Evolutionary conservation across 2,329 filamentous ascomycete species (phyloP), one percentile per base, ranked within the genome.

Genomic region (Acrodontium crateriforme): DNA sequence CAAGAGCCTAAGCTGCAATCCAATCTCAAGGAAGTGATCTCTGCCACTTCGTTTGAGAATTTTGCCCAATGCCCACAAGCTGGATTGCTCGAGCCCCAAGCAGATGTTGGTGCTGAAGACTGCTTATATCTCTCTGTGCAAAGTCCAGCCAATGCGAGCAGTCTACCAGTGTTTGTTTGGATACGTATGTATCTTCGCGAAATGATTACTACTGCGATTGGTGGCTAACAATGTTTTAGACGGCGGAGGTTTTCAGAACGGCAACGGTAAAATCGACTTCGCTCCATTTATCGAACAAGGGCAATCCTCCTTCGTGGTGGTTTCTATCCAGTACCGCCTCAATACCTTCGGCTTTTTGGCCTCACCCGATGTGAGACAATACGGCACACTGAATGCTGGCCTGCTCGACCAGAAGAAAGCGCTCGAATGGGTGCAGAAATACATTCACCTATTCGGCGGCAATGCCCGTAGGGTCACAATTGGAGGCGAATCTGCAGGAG

Each of bases 241-340:
- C n/a, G n/a, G 27, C 16, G 46, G 48, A 12, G 52, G 54, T 0
- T 59, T 58, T 45, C 56, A 50, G 16, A 35, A 30, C 20, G 59
- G 50, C 18, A 45, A 49, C 40, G 62, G 54, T 1, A 33, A 32
- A 5, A 43, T 54, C 20, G 57, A 62, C 29, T 35, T 59, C 16
- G 50, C 45, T n/a, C 19, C 44, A 1, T 47, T 60, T 21, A 62
- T 68, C 25, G 59, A 60, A 19, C 55, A 55, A 3, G 66, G 63
- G 35, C 45, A 54, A n/a, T 59, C 65, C 32, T 49, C 46, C 3
- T 68, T 68, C 30, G 45, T 69, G 19, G 54, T 45, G 9, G 75
- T 85, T 2, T 74, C 64, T 7, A 67, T 81, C 53, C 84, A 83
- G 52, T 84, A 85, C 47, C 72, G 80, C 5, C 76, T 85, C 8